Evolutionary conservation across 805 yeast genomes (phyloP), one percentile per base, ranked within the genome.

Genomic region (Teunomyces kruisii): DNA sequence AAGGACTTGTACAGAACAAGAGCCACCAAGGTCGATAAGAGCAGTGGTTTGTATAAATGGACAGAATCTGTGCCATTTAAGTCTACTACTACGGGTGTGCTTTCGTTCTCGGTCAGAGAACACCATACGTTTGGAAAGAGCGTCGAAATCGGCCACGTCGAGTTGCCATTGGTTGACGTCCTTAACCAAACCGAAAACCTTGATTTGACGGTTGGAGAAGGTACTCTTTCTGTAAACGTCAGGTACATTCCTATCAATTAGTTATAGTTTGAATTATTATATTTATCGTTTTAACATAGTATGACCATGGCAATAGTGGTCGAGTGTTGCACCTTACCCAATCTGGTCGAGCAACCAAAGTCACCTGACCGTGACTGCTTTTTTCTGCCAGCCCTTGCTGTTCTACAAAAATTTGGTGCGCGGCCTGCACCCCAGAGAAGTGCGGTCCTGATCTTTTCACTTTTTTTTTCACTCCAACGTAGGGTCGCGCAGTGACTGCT

Each of bases 51-150:
- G 1, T 69, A 72, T 40, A 68, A 62, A 45, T 83, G 85, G 80
- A 75, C 80, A 47, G 96, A 88, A 58, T 70, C 81, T 15, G 71
- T 77, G 48, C 73, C 83, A 4, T 86, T 91, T 70, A 81, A 78
- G 56, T 83, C 92, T 4, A 72, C 84, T 4, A 65, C 82, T 4
- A 84, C 78, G 9, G 83, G 84, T 3, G 75, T 70, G 44, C 56
- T 91, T 33, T 68, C 79, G 2, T 79, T 92, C 56, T 72, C 74
- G 32, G 79, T 88, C 22, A 72, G 80, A 33, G 80, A 83, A 28
- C 86, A 80, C 57, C 94, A 87, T 60, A 76, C 81, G 2, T 76
- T 91, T 54, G 90, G 96, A 31, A 83, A 84, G 57, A 84, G 80
- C 53, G 68, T 71, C 22, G 86, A 80, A 45, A 44, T 89, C 32